Conservation (phyloP, 495 filamentous ascomycete genomes). For the Penicillium simplicissimum region DNA sequence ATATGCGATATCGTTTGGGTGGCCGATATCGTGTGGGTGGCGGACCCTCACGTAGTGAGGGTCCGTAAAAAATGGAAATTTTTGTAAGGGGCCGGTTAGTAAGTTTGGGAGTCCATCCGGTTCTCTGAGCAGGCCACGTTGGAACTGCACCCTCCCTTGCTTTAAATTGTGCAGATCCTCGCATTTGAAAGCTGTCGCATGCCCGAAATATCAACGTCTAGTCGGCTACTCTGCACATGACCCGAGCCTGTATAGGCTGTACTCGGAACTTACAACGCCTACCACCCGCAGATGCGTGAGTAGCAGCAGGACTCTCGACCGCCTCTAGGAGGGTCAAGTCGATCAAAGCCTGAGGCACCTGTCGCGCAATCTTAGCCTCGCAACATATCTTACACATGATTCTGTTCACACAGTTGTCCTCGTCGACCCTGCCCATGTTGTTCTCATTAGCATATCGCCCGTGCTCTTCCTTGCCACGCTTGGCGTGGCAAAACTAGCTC, state of each 20-base stretch:
- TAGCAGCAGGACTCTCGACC: background rate
- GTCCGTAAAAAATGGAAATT: no score
- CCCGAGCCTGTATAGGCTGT: background rate
- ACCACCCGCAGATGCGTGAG: background rate
- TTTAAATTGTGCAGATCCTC: slow-evolving; percentile 21
- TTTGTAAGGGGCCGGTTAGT: no score
- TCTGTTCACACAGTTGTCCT: background rate
- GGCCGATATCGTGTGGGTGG: no score
- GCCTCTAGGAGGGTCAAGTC: background rate
- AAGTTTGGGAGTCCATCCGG: background rate
- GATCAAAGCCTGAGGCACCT: background rate
- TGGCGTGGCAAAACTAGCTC: slow-evolving; percentile 1
- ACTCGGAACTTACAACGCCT: background rate
- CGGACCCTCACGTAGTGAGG: no score
- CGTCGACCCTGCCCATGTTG: slow-evolving; percentile 1
- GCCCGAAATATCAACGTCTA: background rate
- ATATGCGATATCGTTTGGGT: no score
- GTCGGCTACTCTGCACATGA: background rate
- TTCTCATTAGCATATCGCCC: background rate
- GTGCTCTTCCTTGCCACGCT: no score
- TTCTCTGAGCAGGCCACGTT: slow-evolving; percentile 17
- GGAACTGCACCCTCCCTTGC: slow-evolving; percentile 15
- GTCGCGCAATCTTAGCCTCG: background rate
- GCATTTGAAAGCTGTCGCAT: background rate
- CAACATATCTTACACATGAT: no score